Percentiles rank a stretch among this genome's conserved stretches.
These are phyloP conservation scores for Phanerodontia chrysosporium DNA, from an alignment of 768 basidiomycete species.

Conservation along the genomic window DNA sequence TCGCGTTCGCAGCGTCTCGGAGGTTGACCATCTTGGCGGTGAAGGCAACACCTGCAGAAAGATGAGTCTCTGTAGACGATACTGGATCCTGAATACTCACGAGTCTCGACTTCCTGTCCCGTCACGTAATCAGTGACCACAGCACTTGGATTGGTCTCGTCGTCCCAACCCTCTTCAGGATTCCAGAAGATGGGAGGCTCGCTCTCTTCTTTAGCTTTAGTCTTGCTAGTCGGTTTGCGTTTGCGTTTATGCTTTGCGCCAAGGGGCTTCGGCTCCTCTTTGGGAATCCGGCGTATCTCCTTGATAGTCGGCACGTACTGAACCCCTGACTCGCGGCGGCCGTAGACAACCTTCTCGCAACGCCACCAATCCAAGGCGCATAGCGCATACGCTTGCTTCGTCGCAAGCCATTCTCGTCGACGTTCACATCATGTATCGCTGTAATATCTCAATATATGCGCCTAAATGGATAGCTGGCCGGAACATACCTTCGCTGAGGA, in stretches of 20 bases:
- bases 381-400: slow-evolving; percentile 67
- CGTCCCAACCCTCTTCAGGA: slow-evolving; percentile 79
- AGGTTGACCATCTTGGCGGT: slow-evolving; percentile 67
- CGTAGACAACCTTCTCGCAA: slow-evolving; percentile 85
- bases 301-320: slow-evolving; percentile 63
- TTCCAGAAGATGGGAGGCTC: slow-evolving; percentile 33
- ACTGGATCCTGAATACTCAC: slow-evolving; percentile 45
- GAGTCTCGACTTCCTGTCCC: slow-evolving; percentile 57
- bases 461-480: not conserved
- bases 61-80: not conserved
- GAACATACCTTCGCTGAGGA: slow-evolving; percentile 22
- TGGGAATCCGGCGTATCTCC: slow-evolving; percentile 55
- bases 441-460: not conserved
- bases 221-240: slow-evolving; percentile 35
- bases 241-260: slow-evolving; percentile 34
- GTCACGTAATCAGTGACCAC: slow-evolving; percentile 65
- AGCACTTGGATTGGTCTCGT: slow-evolving; percentile 61
- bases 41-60: slow-evolving; percentile 66
- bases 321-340: slow-evolving; percentile 47
- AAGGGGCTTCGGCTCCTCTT: slow-evolving; percentile 46
- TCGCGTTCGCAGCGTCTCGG: slow-evolving; percentile 51
- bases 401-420: slow-evolving; percentile 48
- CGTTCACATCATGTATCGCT: slow-evolving; percentile 25
- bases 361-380: slow-evolving; percentile 85
- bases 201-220: slow-evolving; percentile 34